phyloP scores from a whole-genome alignment of 345 rosid species.

The Lumnitzera littorea region DNA sequence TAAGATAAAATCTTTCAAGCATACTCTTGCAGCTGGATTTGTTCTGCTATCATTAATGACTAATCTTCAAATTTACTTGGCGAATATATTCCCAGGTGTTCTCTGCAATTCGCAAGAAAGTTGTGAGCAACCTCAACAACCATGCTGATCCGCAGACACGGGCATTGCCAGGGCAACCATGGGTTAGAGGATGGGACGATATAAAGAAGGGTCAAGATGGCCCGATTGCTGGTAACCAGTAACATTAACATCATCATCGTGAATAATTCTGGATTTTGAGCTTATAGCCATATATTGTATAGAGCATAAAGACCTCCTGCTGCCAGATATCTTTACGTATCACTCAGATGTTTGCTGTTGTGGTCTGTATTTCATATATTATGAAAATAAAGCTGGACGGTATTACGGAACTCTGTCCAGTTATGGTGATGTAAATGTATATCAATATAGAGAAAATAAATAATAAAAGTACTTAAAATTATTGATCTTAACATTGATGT shows the following conservation, averaged over 20 bases:
- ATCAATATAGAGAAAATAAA: no score
- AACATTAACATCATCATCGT: not conserved
- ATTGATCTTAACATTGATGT: no score
- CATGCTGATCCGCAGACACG: slow-evolving; percentile 52
- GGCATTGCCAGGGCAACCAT: slow-evolving; percentile 52
- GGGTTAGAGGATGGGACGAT: slow-evolving; percentile 83
- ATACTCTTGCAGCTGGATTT: not conserved
- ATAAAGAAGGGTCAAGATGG: slow-evolving; percentile 42
- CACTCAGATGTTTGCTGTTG: no score
- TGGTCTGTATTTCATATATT: no score
- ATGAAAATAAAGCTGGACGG: no score
- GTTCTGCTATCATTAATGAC: not conserved
- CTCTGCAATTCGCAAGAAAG: slow-evolving; percentile 51
- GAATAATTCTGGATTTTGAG: no score
- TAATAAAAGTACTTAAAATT: no score
- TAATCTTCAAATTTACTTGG: not conserved
- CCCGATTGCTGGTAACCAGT: slow-evolving; percentile 58
- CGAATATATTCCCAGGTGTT: slow-evolving; percentile 42
- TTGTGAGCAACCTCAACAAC: slow-evolving; percentile 53
- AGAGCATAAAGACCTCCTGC: no score
- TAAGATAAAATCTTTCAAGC: slow-evolving; percentile 20
- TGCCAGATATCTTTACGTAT: no score
- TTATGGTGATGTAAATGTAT: no score
- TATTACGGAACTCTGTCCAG: no score
- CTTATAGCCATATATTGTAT: no score